Percentiles rank a stretch among this genome's conserved stretches.
phyloP scores from a whole-genome alignment of 192 early-diverging fungal genomes.

The Geranomyces michiganensis region DNA sequence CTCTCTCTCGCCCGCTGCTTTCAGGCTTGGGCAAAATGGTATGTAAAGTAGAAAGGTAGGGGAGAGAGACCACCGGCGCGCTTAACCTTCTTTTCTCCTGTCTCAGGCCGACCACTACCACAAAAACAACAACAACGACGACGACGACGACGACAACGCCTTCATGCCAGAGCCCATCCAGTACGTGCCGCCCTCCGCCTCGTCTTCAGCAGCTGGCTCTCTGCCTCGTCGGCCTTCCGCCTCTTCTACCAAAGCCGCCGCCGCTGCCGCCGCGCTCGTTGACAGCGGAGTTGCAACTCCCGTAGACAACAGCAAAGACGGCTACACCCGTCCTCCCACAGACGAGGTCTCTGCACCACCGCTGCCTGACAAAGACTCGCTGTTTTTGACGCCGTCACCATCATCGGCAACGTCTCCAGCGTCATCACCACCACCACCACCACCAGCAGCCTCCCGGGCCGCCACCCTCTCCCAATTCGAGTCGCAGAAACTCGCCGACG shows the following conservation, averaged over 20 bases:
- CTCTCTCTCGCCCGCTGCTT: too few relatives aligned
- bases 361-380: not conserved
- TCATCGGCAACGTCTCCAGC: not conserved
- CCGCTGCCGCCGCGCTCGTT: not conserved
- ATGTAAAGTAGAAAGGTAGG: too few relatives aligned
- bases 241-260: not conserved
- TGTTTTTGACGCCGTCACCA: not conserved
- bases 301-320: not conserved
- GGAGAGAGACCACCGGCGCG: too few relatives aligned
- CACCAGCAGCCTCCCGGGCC: too few relatives aligned
- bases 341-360: not conserved
- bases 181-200: conserved; percentile 12
- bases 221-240: not conserved
- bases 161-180: conserved; percentile 16
- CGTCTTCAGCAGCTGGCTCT: not conserved
- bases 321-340: not conserved
- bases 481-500: not conserved
- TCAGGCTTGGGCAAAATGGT: too few relatives aligned
- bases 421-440: not conserved
- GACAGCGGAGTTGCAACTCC: conserved; percentile 15
- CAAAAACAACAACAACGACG: not conserved
- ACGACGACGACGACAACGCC: not conserved
- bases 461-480: not conserved
- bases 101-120: conserved; percentile 8
- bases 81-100: too few relatives aligned